Evolutionary conservation across 148 eudicot genomes (phyloP).

Genomic region (Nepenthes mirabilis): DNA sequence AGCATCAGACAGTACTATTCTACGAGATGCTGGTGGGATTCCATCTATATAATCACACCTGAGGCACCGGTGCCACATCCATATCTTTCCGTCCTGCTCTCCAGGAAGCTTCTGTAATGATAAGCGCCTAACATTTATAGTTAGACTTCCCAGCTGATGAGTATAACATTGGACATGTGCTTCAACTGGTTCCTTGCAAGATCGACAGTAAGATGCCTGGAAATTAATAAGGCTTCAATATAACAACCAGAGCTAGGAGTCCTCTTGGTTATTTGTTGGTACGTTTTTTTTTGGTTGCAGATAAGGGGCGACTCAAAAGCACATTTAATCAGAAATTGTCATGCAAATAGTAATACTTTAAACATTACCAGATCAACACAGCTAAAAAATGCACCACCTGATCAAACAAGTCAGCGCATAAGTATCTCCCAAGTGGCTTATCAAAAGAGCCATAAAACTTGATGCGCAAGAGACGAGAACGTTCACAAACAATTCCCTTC

Average conservation of each 20-base stretch:
- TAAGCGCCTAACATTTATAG: conserved; percentile 68
- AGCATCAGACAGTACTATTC: conserved; percentile 86
- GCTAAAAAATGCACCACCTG: conserved; percentile 28
- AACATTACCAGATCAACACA: too few relatives aligned
- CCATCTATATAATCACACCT: conserved; percentile 58
- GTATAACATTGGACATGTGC: conserved; percentile 88
- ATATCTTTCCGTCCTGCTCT: conserved; percentile 83
- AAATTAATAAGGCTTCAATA: not conserved
- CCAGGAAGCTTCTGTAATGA: conserved; percentile 64
- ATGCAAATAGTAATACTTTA: too few relatives aligned
- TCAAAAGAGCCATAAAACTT: conserved; percentile 87
- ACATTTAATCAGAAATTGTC: too few relatives aligned
- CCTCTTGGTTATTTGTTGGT: not conserved
- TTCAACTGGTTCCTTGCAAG: conserved; percentile 88
- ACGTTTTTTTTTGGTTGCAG: not conserved
- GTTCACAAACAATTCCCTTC: conserved; percentile 87
- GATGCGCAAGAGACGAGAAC: conserved; percentile 78
- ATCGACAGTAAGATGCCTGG: conserved; percentile 53
- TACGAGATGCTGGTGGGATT: conserved; percentile 79
- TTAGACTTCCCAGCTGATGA: conserved; percentile 82
- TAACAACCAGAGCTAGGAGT: not conserved
- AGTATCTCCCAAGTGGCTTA: conserved; percentile 89
- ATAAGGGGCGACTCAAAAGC: not conserved
- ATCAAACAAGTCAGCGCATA: conserved; percentile 78
- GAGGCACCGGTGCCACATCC: conserved; percentile 99